phyloP scores from a whole-genome alignment of 352 stramenopile species.

The Peronospora destructor region DNA sequence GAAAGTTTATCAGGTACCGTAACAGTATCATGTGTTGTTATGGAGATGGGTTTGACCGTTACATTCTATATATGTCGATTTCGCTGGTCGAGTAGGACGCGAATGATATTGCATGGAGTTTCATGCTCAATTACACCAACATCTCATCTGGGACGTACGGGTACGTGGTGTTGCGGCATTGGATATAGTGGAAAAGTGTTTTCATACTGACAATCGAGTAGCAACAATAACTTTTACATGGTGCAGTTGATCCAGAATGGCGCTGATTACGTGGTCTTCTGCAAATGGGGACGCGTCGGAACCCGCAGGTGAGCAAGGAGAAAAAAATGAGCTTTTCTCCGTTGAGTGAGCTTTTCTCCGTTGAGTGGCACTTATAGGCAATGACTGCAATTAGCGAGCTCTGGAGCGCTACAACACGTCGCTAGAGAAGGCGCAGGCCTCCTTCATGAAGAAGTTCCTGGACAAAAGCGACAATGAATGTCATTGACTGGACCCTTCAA shows the following conservation, averaged over 20 bases:
- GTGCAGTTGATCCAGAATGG: slow-evolving; percentile 49
- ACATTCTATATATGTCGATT: no score
- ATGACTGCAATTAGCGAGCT: no score
- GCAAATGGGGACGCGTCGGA: slow-evolving; percentile 63
- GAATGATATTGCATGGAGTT: slow-evolving; percentile 47
- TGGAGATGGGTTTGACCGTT: no score
- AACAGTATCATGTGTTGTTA: no score
- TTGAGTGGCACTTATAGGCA: no score
- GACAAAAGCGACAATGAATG: slow-evolving; percentile 59
- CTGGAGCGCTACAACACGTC: slow-evolving; percentile 5
- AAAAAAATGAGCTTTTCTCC: no score
- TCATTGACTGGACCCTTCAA: slow-evolving; percentile 36
- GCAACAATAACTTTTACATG: slow-evolving; percentile 80
- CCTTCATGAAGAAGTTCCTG: slow-evolving; percentile 46
- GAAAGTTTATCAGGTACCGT: no score
- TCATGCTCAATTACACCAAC: slow-evolving; percentile 65
- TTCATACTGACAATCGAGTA: slow-evolving; percentile 4
- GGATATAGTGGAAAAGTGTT: neutral
- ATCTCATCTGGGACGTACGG: slow-evolving; percentile 48
- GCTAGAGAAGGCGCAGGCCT: slow-evolving; percentile 27
- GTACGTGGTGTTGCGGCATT: slow-evolving; percentile 9
- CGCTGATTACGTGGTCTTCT: slow-evolving; percentile 41
- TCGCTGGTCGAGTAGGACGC: slow-evolving; percentile 27
- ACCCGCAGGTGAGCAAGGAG: slow-evolving; percentile 25
- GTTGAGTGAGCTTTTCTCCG: no score